These are phyloP conservation scores for Spergularia azorica DNA, from an alignment of 179 eudicot species.

Conservation along the genomic window DNA sequence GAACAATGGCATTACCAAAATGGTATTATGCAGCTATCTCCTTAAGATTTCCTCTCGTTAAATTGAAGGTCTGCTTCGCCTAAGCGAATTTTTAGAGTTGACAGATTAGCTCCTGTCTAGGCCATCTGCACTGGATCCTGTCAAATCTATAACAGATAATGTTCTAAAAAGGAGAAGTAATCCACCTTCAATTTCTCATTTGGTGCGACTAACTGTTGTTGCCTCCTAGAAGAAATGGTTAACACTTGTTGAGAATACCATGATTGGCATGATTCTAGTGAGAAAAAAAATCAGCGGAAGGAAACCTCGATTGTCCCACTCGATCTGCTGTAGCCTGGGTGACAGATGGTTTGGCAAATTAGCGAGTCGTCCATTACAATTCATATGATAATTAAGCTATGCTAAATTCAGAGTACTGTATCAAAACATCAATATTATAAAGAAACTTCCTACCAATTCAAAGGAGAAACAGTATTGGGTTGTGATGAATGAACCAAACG, in stretches of 20 bases:
- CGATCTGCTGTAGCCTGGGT: no score
- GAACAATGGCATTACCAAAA: conserved; percentile 44
- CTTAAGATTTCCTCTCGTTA: conserved; percentile 61
- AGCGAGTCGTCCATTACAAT: no score
- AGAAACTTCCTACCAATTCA: no score
- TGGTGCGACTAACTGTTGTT: conserved; percentile 57
- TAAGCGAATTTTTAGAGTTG: conserved; percentile 52
- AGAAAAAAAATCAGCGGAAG: background rate
- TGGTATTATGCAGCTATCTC: conserved; percentile 73
- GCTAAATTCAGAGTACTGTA: no score
- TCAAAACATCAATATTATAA: no score
- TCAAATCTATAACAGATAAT: background rate
- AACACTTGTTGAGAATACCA: background rate
- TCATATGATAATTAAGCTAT: no score
- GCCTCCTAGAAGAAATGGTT: conserved; percentile 55
- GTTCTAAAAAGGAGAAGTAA: background rate
- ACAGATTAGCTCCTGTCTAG: conserved; percentile 36
- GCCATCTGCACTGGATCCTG: conserved; percentile 52
- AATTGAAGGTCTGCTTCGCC: conserved; percentile 59
- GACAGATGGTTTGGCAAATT: no score
- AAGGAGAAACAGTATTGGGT: no score
- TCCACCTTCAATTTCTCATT: conserved; percentile 62
- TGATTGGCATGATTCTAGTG: background rate
- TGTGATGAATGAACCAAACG: no score
- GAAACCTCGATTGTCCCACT: no score